Evolutionary conservation across 768 basidiomycete genomes (phyloP).

Genomic region (Phylloporus sp.): DNA sequence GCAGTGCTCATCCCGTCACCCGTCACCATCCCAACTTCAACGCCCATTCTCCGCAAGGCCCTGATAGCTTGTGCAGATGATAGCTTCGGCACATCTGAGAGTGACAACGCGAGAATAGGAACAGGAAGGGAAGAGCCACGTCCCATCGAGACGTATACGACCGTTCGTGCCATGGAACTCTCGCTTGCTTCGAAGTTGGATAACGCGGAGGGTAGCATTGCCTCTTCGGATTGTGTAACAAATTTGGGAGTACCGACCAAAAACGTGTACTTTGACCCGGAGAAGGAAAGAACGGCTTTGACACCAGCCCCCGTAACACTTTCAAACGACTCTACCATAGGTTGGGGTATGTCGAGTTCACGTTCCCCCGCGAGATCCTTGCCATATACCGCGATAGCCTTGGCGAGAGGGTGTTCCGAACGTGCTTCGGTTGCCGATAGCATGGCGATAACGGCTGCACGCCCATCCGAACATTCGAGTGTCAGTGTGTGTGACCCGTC

Average conservation of each 20-base stretch:
- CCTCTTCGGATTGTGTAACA: constrained; percentile 50
- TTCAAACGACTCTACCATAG: constrained; percentile 71
- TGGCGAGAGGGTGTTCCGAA: constrained; percentile 95
- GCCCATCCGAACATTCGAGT: constrained; percentile 54
- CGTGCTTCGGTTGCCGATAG: constrained; percentile 83
- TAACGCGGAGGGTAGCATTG: constrained; percentile 56
- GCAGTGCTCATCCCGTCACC: constrained; percentile 89
- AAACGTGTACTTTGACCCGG: constrained; percentile 52
- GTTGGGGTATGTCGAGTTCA: constrained; percentile 42
- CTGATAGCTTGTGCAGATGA: constrained; percentile 80
- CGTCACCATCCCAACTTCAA: constrained; percentile 91
- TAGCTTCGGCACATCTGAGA: constrained; percentile 83
- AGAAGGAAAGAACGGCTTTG: constrained; percentile 58
- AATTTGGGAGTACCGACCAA: constrained; percentile 78
- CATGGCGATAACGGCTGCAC: constrained; percentile 69
- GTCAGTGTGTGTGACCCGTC: constrained; percentile 11
- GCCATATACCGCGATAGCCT: constrained; percentile 84
- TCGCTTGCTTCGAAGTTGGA: constrained; percentile 67
- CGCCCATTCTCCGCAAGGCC: constrained; percentile 83
- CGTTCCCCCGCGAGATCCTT: constrained; percentile 52
- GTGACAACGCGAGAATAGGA: constrained; percentile 76
- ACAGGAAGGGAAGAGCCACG: constrained; percentile 36
- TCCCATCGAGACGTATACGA: constrained; percentile 80
- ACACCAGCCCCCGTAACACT: constrained; percentile 89
- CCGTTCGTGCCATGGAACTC: constrained; percentile 68